Conservation (phyloP, 805 yeast genomes). For the Ogataea paradorogensis region DNA sequence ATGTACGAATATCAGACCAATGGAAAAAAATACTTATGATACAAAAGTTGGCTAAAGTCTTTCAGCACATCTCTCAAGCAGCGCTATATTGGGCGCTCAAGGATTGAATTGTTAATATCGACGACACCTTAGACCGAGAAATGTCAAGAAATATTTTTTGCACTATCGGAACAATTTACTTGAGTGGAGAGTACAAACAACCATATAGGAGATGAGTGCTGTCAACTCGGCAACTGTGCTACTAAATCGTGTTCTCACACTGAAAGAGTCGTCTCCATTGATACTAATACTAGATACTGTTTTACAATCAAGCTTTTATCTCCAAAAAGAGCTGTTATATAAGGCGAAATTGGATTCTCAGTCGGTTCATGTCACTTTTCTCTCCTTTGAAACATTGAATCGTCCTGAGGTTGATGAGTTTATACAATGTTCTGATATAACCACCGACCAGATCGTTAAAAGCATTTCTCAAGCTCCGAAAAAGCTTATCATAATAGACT, state of each 20-base stretch:
- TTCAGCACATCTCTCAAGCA: too few species aligned
- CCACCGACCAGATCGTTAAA: slow-evolving; percentile 10
- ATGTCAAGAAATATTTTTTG: too few species aligned
- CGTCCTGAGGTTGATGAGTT: slow-evolving; percentile 48
- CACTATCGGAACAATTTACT: too few species aligned
- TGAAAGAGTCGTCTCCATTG: slow-evolving; percentile 76
- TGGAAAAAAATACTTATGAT: background rate
- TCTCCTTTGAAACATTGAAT: slow-evolving; percentile 66
- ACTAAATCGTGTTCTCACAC: slow-evolving; percentile 59
- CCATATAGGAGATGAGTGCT: slow-evolving; percentile 22
- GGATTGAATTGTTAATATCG: too few species aligned
- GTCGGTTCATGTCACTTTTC: slow-evolving; percentile 40
- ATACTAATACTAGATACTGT: slow-evolving; percentile 67
- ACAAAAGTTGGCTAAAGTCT: too few species aligned
- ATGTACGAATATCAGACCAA: background rate
- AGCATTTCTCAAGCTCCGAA: slow-evolving; percentile 12
- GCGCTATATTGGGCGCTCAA: too few species aligned
- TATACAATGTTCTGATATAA: slow-evolving; percentile 40
- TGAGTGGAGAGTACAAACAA: too few species aligned
- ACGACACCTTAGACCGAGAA: too few species aligned
- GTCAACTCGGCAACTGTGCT: slow-evolving; percentile 46
- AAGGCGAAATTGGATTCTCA: slow-evolving; percentile 30
- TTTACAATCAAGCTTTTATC: slow-evolving; percentile 57
- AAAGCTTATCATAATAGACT: slow-evolving; percentile 58
- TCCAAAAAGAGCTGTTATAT: slow-evolving; percentile 57